Base-by-base conservation (phyloP, 2,329 filamentous ascomycete species). In the Talaromyces sp. region DNA sequence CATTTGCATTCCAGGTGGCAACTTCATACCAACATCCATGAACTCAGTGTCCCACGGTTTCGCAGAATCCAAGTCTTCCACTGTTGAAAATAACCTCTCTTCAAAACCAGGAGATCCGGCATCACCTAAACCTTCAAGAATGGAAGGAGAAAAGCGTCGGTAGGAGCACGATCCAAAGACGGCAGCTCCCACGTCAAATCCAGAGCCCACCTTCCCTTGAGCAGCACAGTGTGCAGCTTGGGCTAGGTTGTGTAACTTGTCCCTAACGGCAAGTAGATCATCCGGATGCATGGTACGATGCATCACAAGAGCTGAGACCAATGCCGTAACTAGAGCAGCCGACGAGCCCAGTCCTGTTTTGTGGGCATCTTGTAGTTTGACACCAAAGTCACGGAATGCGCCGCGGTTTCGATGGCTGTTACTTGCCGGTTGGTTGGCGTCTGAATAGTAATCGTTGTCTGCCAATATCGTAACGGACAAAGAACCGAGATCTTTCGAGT, bases 281-380 rank as follows among this genome's bases (percentile, higher is more conserved):
- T 79, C 77, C 2, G 78, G 76, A 58, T 79, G 78, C 69, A 80
- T 75, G 8, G 78, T 79, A 3, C 78, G 78, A 69, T 80, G 78
- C 58, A 79, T 77, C 43, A 79, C 78, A 36, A 56, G 84, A 82
- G 58, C 78, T 53, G 62, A 93, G 73, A 77, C 89, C 47, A 99
- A 86, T 47, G 93, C 85, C 1, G 95, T 98, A 36, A 98, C 94
- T 13, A 99, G 86, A 3, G 95, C 95, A 3, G 95, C 95, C 1
- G 93, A 97, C 11, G 93, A 97, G 66, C 95, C 95, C 34, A 99
- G 87, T 1, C 95, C 95, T 0, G 95, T 99, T 82, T 99, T 99
- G 84, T 97, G 91, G 17, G 94, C 93, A 68, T 89, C 85, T 65
- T 84, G 81, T 40, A 99, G 85, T 5, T 88, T 86, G 17, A 94